These are phyloP conservation scores for Blastobotrys terrestris DNA, from an alignment of 805 yeast species.

Conservation along the genomic window DNA sequence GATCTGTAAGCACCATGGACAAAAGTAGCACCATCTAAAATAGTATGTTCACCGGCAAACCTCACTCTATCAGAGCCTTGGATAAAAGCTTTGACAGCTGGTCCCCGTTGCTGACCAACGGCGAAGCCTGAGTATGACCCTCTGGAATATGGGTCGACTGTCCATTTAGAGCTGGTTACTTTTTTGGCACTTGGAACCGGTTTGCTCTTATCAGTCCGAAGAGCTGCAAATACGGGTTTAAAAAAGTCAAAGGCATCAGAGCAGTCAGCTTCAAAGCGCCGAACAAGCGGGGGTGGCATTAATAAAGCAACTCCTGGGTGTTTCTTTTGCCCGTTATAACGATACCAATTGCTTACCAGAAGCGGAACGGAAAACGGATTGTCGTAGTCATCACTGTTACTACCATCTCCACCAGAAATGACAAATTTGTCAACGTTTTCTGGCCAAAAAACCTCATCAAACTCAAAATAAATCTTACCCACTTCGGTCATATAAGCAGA, in stretches of 20 bases:
- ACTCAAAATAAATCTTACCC: conserved; percentile 70
- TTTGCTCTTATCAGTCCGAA: conserved; percentile 22
- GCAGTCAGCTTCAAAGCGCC: conserved; percentile 44
- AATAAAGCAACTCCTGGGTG: conserved; percentile 51
- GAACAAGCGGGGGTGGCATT: conserved; percentile 64
- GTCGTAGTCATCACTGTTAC: no score
- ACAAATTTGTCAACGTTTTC: conserved; percentile 45
- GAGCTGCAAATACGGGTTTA: conserved; percentile 20
- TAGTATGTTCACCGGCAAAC: conserved; percentile 88
- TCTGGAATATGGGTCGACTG: conserved; percentile 56
- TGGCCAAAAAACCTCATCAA: conserved; percentile 57
- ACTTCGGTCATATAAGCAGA: conserved; percentile 22
- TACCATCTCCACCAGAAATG: conserved; percentile 41
- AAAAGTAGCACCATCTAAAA: conserved; percentile 79
- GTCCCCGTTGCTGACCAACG: conserved; percentile 65
- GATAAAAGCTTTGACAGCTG: conserved; percentile 51
- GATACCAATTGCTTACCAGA: conserved; percentile 52
- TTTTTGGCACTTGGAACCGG: conserved; percentile 34
- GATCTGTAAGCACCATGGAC: conserved; percentile 85
- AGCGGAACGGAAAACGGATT: conserved; percentile 47
- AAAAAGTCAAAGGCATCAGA: conserved; percentile 19
- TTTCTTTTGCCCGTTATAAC: conserved; percentile 34
- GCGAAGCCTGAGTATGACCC: conserved; percentile 71
- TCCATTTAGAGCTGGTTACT: conserved; percentile 53
- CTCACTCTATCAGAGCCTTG: conserved; percentile 49